Evolutionary conservation across 1,284 basidiomycete species (phyloP), one percentile per base, ranked within the genome.

Genomic region (Rhizopogon hawkerae): DNA sequence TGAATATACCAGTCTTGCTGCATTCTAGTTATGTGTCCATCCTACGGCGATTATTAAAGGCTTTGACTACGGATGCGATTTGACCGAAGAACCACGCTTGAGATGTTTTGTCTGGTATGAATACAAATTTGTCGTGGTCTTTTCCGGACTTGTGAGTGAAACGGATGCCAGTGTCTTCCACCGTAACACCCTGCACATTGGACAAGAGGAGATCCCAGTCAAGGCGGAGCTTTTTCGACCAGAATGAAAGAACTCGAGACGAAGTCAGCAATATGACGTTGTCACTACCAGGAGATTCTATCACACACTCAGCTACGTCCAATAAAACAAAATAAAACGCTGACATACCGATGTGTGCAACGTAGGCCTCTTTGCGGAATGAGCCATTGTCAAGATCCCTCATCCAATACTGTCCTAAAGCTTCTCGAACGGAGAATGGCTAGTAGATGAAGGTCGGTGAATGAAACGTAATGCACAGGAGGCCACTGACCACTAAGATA

Each of bases 381-480:
- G 80, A 74, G 13, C 94, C 94, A 53, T 90, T 82, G 58, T 93
- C 89, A 21, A 98, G 72, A 61, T 96, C 94, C 76, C 76, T 81
- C 75, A 98, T 85, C 96, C 96, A 98, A 60, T 87, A 92, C 66
- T 98, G 96, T 4, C 96, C 96, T 3, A 92, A 72, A 0, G 95
- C 92, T 65, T 97, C 94, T 6, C 92, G 83, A 29, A 81, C 77
- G 45, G 86, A 88, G 69, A 90, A 98, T 0, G 93, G 81, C 87
- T 93, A 56, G 41, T 33, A 34, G 23, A 53, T 43, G 38, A 34
- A 41, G 52, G 42, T 34, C 31, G 46, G 47, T 47, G 21, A 37
- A 23, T 35, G 33, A 49, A 36, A 29, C 34, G 39, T 38, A 14
- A 14, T 11, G 5, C 38, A 26, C 34, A 36, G 21, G 37, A 29